Percentiles rank a stretch among this genome's conserved stretches.
These are phyloP conservation scores for Eleusine indica DNA, from an alignment of 176 grass and related monocot genomes.

Conservation along the genomic window DNA sequence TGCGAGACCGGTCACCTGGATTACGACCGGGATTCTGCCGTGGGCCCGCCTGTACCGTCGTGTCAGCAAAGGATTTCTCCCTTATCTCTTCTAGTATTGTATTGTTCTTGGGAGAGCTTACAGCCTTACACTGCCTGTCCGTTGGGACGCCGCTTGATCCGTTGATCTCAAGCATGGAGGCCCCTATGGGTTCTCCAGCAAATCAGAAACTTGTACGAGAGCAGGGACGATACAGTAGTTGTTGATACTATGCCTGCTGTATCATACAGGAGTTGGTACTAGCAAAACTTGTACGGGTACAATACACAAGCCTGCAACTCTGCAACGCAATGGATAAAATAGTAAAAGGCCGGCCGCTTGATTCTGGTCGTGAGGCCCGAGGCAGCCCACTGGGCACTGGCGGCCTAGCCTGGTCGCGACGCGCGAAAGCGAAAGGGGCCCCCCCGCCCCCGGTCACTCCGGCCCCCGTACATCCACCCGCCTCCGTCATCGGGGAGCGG, in stretches of 20 bases:
- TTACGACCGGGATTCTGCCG: not conserved
- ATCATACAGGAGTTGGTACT: too few species aligned
- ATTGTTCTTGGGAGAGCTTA: too few species aligned
- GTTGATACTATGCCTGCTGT: too few species aligned
- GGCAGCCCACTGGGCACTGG: slow-evolving; percentile 33
- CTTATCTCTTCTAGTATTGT: not conserved
- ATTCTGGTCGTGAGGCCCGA: slow-evolving; percentile 25
- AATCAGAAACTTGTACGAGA: not conserved
- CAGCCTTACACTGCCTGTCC: too few species aligned
- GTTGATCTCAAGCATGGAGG: not conserved
- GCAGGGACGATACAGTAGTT: too few species aligned
- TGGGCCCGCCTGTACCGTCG: not conserved
- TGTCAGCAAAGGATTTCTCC: not conserved
- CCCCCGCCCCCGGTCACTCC: too few species aligned
- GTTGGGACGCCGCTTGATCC: not conserved
- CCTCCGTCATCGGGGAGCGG: slow-evolving; percentile 35
- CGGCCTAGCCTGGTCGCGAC: not conserved
- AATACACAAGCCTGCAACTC: not conserved
- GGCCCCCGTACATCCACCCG: not conserved
- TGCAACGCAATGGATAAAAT: not conserved
- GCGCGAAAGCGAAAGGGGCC: slow-evolving; percentile 6
- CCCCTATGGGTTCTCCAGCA: not conserved
- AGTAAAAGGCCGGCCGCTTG: slow-evolving; percentile 27
- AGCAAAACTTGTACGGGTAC: too few species aligned
- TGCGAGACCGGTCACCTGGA: not conserved